These are phyloP conservation scores for Paramecium biaurelia DNA, from an alignment of 73 alveolate species.

Conservation along the genomic window DNA sequence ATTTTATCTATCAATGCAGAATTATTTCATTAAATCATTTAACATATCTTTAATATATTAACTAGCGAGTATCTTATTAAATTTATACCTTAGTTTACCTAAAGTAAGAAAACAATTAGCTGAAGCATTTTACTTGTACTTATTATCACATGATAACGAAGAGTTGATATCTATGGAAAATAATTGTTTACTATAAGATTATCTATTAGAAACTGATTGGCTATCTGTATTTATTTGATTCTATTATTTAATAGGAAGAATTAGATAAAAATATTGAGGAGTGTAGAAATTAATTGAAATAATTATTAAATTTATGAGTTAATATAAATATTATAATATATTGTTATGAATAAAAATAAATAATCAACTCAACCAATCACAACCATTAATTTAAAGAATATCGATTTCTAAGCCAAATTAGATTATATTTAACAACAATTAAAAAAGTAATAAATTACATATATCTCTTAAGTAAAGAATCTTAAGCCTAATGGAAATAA, in stretches of 20 bases:
- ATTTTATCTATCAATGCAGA: background rate
- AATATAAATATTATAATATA: background rate
- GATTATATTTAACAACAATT: background rate
- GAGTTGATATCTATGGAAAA: background rate
- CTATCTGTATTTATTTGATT: background rate
- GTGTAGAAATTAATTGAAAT: background rate
- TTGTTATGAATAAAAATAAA: background rate
- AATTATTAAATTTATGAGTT: background rate
- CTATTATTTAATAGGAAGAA: background rate
- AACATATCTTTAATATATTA: background rate
- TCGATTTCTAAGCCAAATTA: background rate
- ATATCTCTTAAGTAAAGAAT: background rate
- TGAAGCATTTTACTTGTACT: background rate
- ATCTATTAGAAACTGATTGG: conserved; percentile 24
- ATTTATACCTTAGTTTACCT: background rate
- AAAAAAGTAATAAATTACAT: background rate
- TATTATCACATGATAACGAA: background rate
- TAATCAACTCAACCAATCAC: background rate
- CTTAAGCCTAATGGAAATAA: background rate
- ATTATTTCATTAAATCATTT: background rate
- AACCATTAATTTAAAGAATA: background rate
- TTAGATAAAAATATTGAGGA: background rate
- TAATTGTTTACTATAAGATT: background rate
- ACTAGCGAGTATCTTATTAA: background rate
- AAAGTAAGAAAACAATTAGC: conserved; percentile 25